Percentiles rank a stretch among this genome's conserved stretches.
Evolutionary conservation across 495 filamentous ascomycete genomes (phyloP).

Genomic region (Hypoxylon perforatum): DNA sequence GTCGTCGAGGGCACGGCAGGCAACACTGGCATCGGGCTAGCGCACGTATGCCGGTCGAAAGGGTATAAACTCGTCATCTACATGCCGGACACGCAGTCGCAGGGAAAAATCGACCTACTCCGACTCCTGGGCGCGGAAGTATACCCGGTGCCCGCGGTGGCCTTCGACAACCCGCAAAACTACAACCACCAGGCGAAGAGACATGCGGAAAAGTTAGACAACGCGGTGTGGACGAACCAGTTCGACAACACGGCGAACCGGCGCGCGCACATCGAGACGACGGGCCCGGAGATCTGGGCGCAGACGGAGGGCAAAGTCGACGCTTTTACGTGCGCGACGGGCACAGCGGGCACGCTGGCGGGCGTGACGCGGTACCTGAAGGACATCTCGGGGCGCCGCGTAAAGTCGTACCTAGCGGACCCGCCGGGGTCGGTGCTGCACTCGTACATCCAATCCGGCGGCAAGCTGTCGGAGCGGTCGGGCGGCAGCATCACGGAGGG

Average conservation of each 20-base stretch:
- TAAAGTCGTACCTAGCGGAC: conserved; percentile 93
- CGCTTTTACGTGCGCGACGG: conserved; percentile 95
- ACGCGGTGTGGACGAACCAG: conserved; percentile 98
- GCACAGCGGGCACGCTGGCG: conserved; percentile 91
- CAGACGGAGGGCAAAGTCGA: conserved; percentile 89
- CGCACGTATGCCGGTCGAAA: conserved; percentile 92
- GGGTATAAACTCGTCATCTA: conserved; percentile 97
- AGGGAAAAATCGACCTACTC: conserved; percentile 95
- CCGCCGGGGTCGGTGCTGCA: conserved; percentile 93
- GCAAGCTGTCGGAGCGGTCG: conserved; percentile 79
- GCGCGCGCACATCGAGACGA: conserved; percentile 94
- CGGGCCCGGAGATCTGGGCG: conserved; percentile 96
- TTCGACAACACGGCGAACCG: conserved; percentile 98
- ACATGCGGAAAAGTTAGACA: conserved; percentile 84
- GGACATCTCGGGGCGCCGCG: conserved; percentile 77
- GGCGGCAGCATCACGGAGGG: conserved; percentile 96
- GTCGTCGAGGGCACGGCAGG: conserved; percentile 97
- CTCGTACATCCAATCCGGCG: conserved; percentile 88
- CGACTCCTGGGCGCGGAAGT: conserved; percentile 95
- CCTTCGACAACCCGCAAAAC: conserved; percentile 96
- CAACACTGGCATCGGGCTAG: conserved; percentile 97
- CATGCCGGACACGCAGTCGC: conserved; percentile 99
- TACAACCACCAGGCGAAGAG: conserved; percentile 96
- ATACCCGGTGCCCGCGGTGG: conserved; percentile 94
- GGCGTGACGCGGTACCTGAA: conserved; percentile 92